These are phyloP conservation scores for Jatropha curcas DNA, from an alignment of 345 rosid species.

Conservation along the genomic window DNA sequence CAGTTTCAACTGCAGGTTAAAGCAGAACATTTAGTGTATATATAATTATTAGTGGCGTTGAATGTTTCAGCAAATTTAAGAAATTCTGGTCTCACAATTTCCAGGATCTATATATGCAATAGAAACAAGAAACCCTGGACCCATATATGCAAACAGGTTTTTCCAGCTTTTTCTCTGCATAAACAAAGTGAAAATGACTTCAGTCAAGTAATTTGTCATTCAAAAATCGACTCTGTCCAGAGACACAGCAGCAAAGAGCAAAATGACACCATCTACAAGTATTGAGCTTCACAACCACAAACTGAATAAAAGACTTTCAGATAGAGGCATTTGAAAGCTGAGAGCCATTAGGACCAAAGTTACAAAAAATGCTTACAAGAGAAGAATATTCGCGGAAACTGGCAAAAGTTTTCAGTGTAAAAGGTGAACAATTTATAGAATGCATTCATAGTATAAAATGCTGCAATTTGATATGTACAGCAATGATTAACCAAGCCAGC, in stretches of 20 bases:
- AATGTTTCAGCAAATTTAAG: not conserved
- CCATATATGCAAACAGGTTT: conserved; percentile 81
- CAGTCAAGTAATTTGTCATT: not conserved
- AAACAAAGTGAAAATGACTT: conserved; percentile 7
- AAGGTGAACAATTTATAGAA: not conserved
- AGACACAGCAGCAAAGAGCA: not conserved
- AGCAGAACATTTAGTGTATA: conserved; percentile 21
- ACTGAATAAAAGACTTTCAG: not conserved
- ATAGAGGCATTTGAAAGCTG: not conserved
- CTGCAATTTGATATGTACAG: not conserved
- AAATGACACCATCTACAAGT: not conserved
- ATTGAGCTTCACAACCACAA: not conserved
- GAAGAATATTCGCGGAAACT: not conserved
- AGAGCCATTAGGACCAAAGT: not conserved
- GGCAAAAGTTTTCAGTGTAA: not conserved
- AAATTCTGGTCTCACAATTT: conserved; percentile 61
- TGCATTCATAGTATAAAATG: no score
- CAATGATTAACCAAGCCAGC: not conserved
- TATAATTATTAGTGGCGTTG: conserved; percentile 1
- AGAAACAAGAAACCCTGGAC: conserved; percentile 95
- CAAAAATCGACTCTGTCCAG: not conserved
- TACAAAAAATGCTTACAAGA: not conserved
- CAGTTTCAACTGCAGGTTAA: conserved; percentile 82
- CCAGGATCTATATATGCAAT: conserved; percentile 98
- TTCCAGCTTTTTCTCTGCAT: conserved; percentile 90